Evolutionary conservation across 345 rosid species (phyloP).

Genomic region (Geranium rotundifolium): DNA sequence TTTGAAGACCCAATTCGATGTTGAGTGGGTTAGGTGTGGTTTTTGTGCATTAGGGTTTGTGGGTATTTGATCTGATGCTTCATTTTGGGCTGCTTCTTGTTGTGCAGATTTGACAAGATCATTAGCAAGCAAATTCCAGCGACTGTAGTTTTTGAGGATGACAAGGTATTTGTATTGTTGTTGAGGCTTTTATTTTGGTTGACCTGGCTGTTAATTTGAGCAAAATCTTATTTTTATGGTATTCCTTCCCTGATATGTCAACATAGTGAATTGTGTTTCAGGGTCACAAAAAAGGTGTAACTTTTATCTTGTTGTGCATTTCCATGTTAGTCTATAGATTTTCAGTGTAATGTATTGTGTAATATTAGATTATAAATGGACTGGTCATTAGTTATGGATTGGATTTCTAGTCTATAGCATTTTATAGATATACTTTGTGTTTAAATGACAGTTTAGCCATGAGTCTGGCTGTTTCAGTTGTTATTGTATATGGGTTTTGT

Average conservation of each 20-base stretch:
- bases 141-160: conserved; percentile 75
- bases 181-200: neutral
- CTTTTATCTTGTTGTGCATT: too few relatives aligned
- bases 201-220: neutral
- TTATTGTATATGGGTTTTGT: neutral
- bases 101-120: conserved; percentile 86
- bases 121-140: conserved; percentile 85
- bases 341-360: too few relatives aligned
- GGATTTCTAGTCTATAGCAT: neutral
- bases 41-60: neutral
- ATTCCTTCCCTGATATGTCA: too few relatives aligned
- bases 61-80: neutral
- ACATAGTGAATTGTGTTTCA: neutral
- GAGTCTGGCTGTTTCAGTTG: neutral
- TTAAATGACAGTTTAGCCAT: neutral
- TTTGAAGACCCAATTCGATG: neutral
- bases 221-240: neutral
- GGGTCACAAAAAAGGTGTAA: neutral
- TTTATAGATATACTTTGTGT: neutral
- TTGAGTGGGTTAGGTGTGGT: too few relatives aligned
- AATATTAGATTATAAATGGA: too few relatives aligned
- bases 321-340: too few relatives aligned
- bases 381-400: neutral
- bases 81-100: neutral
- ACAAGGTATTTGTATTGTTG: conserved; percentile 34